Conservation (phyloP, 257 asterid genomes). For the Solanum ahanhuiri region DNA sequence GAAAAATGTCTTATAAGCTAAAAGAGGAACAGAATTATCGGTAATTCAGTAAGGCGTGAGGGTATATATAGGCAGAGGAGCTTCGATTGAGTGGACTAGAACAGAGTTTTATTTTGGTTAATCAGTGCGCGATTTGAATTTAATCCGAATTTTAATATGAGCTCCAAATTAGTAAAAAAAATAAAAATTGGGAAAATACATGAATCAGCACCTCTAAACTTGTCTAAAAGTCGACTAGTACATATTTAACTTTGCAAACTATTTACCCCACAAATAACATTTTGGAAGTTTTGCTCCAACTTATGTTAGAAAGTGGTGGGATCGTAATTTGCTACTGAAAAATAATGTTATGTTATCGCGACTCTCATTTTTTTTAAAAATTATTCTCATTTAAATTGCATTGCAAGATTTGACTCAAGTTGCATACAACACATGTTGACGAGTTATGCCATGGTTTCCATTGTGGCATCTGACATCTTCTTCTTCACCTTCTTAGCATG, state of each 20-base stretch:
- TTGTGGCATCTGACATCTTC: neutral
- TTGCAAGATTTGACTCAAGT: too few relatives aligned
- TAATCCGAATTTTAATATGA: too few relatives aligned
- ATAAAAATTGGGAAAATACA: too few relatives aligned
- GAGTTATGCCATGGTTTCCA: neutral
- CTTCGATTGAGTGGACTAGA: neutral
- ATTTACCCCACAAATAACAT: neutral
- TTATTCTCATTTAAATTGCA: too few relatives aligned
- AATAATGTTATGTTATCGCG: too few relatives aligned
- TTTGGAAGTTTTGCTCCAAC: neutral
- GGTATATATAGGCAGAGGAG: neutral
- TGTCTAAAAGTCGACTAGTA: neutral
- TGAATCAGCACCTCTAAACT: neutral
- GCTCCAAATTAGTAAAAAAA: too few relatives aligned
- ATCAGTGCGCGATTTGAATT: too few relatives aligned
- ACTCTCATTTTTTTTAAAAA: too few relatives aligned
- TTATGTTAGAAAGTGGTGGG: accelerated
- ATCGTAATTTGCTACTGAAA: too few relatives aligned
- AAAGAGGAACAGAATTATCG: too few relatives aligned
- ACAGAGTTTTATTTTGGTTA: neutral
- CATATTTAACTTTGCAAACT: neutral
- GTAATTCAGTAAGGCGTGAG: neutral
- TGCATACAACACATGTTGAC: neutral
- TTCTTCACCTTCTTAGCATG: neutral
- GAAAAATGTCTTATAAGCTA: neutral